Conservation (phyloP, 306 rosid species). For the Quercus suber region DNA sequence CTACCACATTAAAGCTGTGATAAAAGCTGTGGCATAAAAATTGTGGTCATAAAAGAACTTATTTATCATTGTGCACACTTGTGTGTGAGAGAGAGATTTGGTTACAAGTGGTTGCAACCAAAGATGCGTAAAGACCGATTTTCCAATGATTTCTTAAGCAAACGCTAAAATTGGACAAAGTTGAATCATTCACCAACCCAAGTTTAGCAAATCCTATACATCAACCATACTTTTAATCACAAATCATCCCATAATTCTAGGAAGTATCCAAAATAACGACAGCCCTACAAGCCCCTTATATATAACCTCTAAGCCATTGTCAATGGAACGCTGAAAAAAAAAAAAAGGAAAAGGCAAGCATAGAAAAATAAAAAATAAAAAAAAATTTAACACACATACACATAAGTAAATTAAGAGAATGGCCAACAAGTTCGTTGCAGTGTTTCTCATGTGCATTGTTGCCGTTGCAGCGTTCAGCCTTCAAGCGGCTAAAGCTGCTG, state of each 20-base stretch:
- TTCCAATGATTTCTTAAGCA: not conserved
- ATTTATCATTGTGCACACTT: too few relatives aligned
- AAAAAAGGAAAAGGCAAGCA: not conserved
- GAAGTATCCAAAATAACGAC: not conserved
- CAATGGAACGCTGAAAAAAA: not conserved
- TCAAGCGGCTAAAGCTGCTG: not conserved
- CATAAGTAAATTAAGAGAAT: not conserved
- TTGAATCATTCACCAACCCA: not conserved
- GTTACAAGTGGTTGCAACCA: not conserved
- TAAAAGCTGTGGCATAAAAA: too few relatives aligned
- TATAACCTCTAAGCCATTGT: not conserved
- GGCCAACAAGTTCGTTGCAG: constrained; percentile 21
- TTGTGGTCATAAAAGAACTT: too few relatives aligned
- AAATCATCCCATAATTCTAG: not conserved
- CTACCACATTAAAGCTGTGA: too few relatives aligned
- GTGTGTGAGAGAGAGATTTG: not conserved
- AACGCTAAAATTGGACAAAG: not conserved
- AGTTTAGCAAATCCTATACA: not conserved
- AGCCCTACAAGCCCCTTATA: not conserved
- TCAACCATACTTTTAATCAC: not conserved
- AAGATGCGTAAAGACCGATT: not conserved
- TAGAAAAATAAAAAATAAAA: too few relatives aligned
- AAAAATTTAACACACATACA: not conserved
- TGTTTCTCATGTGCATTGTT: constrained; percentile 17
- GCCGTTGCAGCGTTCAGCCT: constrained; percentile 7